Percentiles rank a stretch among this genome's conserved stretches.
Conservation (phyloP, 2,329 filamentous ascomycete genomes). For the Arthrobotrys iridis region DNA sequence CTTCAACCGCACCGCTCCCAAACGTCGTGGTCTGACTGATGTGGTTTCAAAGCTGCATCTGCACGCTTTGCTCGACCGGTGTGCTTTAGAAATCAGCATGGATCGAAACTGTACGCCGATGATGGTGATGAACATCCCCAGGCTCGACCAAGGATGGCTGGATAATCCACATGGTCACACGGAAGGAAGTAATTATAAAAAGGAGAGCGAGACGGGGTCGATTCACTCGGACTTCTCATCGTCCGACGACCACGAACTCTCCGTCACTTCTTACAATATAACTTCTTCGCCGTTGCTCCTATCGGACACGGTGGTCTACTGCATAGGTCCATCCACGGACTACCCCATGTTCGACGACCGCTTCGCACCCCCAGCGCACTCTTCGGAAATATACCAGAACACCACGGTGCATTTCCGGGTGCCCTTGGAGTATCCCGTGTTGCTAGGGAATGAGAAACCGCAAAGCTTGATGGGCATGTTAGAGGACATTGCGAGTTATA, state of each 20-base stretch:
- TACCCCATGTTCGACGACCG: slow-evolving; percentile 31
- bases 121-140: slow-evolving; percentile 25
- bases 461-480: slow-evolving; percentile 30
- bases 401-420: slow-evolving; percentile 8
- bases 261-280: slow-evolving; percentile 13
- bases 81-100: slow-evolving; percentile 13
- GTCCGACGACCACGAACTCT: not conserved
- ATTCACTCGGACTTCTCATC: not conserved
- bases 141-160: not conserved
- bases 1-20: slow-evolving; percentile 17
- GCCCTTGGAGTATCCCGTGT: slow-evolving; percentile 21
- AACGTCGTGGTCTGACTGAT: not conserved
- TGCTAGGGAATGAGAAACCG: slow-evolving; percentile 28
- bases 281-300: slow-evolving; percentile 10
- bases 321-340: not conserved
- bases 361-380: not conserved
- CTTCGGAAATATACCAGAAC: slow-evolving; percentile 10
- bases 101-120: not conserved
- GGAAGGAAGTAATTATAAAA: not conserved
- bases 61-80: slow-evolving; percentile 16
- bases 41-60: not conserved
- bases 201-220: not conserved
- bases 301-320: slow-evolving; percentile 25
- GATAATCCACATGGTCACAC: not conserved
- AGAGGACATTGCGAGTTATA: slow-evolving; percentile 25